Conservation (phyloP, 257 asterid genomes). For the Anisodus acutangulus region DNA sequence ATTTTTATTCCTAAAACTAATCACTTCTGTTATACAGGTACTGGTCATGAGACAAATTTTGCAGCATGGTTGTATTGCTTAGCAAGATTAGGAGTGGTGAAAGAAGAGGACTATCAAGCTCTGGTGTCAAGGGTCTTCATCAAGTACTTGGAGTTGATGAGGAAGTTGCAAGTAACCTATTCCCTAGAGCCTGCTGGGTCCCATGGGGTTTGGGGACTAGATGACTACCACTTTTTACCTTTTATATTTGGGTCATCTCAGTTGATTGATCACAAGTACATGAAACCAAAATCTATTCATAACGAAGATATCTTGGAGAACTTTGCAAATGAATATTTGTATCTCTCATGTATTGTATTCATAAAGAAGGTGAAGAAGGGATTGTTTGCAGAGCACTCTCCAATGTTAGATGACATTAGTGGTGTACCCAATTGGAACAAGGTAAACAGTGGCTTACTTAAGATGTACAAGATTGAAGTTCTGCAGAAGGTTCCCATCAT, state of each 20-base stretch:
- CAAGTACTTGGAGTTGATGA: slow-evolving; percentile 87
- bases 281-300: slow-evolving; percentile 96
- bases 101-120: slow-evolving; percentile 87
- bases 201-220: slow-evolving; percentile 98
- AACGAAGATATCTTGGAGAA: slow-evolving; percentile 87
- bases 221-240: slow-evolving; percentile 92
- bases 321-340: slow-evolving; percentile 72
- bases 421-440: slow-evolving; percentile 91
- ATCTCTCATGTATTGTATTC: slow-evolving; percentile 75
- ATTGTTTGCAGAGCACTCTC: slow-evolving; percentile 90
- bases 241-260: slow-evolving; percentile 90
- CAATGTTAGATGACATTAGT: slow-evolving; percentile 95
- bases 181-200: slow-evolving; percentile 94
- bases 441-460: slow-evolving; percentile 88
- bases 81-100: slow-evolving; percentile 68
- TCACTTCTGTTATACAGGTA: slow-evolving; percentile 52
- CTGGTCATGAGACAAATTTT: slow-evolving; percentile 94
- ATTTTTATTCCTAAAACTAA: not conserved
- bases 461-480: slow-evolving; percentile 93
- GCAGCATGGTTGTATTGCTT: slow-evolving; percentile 92
- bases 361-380: slow-evolving; percentile 94
- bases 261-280: slow-evolving; percentile 89
- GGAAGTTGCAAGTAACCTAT: slow-evolving; percentile 80
- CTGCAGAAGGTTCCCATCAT: slow-evolving; percentile 94
- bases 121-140: slow-evolving; percentile 71